Evolutionary conservation across 2,329 filamentous ascomycete species (phyloP), one percentile per base, ranked within the genome.

Genomic region (Ophiocordyceps australis): DNA sequence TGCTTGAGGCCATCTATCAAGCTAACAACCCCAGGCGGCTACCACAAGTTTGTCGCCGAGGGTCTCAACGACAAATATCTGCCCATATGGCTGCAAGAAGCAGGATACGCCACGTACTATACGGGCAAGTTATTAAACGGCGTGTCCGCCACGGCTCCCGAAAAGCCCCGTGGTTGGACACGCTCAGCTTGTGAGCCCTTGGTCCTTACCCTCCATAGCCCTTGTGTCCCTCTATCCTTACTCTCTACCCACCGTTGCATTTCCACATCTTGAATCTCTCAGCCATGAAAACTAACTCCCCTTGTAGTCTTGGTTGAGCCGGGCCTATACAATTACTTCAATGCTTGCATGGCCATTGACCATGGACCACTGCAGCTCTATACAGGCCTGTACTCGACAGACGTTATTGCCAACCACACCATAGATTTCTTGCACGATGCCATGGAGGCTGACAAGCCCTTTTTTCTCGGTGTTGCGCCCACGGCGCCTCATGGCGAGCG

Each of bases 111-210:
- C 34, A 79, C 74, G 0, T 79, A 76, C 38, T 81, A 80, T 37
- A 67, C 65, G 0, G 76, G 72, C n/a, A 81, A 82, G 40, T 52
- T 79, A 5, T 74, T 75, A 49, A 81, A 81, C 35, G 55, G 60
- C 0, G 72, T 78, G 26, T 64, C 53, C 0, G 52, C 64, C 2
- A 38, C 55, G 1, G 79, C 74, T 30, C 80, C 76, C 39, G 49
- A 74, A 38, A 50, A 54, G 4, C 63, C 72, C 1, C 56, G 54
- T 1, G 73, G 72, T 1, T 79, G 67, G 55, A 74, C 57, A 9
- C 57, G 54, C 7, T 66, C 61, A 5, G 33, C 37, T 12, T 34
- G 34, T 36, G 22, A 26, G 28, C n/a, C n/a, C n/a, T n/a, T n/a
- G n/a, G n/a, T n/a, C n/a, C n/a, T n/a, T n/a, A n/a, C n/a, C n/a